These are phyloP conservation scores for Jamesozyma rosinii DNA, from an alignment of 805 yeast species.

Conservation along the genomic window DNA sequence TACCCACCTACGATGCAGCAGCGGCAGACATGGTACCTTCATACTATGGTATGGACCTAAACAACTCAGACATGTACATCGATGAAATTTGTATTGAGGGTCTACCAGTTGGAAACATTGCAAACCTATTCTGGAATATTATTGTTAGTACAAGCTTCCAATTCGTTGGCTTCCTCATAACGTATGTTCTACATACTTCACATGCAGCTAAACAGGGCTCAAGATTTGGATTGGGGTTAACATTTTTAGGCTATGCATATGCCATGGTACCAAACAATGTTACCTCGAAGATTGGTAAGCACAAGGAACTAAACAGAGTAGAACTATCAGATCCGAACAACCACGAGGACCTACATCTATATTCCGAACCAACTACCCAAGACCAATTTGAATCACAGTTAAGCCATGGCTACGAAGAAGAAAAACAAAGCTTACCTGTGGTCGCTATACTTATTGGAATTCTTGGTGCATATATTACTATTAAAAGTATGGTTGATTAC, in stretches of 20 bases:
- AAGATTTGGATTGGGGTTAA: slow-evolving; percentile 80
- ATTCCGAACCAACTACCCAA: slow-evolving; percentile 15
- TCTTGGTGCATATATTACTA: slow-evolving; percentile 55
- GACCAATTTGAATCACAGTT: slow-evolving; percentile 26
- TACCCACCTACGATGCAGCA: slow-evolving; percentile 91
- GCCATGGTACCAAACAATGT: slow-evolving; percentile 42
- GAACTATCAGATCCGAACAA: slow-evolving; percentile 53
- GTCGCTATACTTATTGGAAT: slow-evolving; percentile 56
- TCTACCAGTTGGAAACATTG: slow-evolving; percentile 86
- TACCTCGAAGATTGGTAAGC: slow-evolving; percentile 25
- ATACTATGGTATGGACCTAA: slow-evolving; percentile 88
- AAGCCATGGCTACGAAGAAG: slow-evolving; percentile 27
- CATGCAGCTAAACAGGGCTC: slow-evolving; percentile 97
- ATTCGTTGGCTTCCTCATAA: slow-evolving; percentile 82
- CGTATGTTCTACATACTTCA: slow-evolving; percentile 86
- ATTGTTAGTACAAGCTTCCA: slow-evolving; percentile 87
- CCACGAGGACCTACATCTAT: slow-evolving; percentile 35
- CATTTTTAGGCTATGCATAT: slow-evolving; percentile 65
- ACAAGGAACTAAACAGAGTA: slow-evolving; percentile 32
- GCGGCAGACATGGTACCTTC: slow-evolving; percentile 92
- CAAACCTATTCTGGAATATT: slow-evolving; percentile 83
- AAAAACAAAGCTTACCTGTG: slow-evolving; percentile 36
- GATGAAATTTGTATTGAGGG: slow-evolving; percentile 94
- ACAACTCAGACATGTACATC: slow-evolving; percentile 43
- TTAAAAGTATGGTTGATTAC: slow-evolving; percentile 66